Percentiles rank a stretch among this genome's conserved stretches.
phyloP scores from a whole-genome alignment of 306 rosid species.

The Aeschynomene evenia region DNA sequence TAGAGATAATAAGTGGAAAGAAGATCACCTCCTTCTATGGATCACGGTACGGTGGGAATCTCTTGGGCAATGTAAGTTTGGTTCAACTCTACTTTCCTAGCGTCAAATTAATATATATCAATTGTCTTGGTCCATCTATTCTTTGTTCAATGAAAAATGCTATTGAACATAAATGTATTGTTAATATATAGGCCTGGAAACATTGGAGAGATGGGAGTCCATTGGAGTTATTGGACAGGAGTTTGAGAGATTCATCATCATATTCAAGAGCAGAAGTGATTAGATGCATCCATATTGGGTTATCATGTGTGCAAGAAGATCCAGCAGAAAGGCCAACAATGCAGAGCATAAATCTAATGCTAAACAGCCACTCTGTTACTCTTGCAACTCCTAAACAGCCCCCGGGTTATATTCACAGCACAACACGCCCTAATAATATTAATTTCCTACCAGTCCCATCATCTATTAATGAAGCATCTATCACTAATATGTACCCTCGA shows the following conservation, averaged over 20 bases:
- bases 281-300: constrained; percentile 55
- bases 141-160: too few species aligned
- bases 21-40: constrained; percentile 31
- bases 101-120: not conserved
- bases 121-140: not conserved
- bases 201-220: constrained; percentile 40
- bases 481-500: constrained; percentile 30
- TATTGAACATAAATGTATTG: not conserved
- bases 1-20: constrained; percentile 43
- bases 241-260: constrained; percentile 29
- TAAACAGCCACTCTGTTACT: constrained; percentile 39
- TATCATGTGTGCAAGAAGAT: constrained; percentile 51
- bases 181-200: constrained; percentile 53
- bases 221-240: constrained; percentile 41
- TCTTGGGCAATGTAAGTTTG: constrained; percentile 38
- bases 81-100: not conserved
- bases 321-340: constrained; percentile 49
- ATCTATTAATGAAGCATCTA: constrained; percentile 24
- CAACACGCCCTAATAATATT: not conserved
- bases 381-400: constrained; percentile 37
- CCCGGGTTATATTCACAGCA: constrained; percentile 26
- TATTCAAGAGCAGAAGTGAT: constrained; percentile 43
- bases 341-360: constrained; percentile 45
- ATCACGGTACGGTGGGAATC: constrained; percentile 24
- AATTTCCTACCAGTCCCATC: not conserved